Conservation (phyloP, 257 asterid species). For the Galeopsis tetrahit region DNA sequence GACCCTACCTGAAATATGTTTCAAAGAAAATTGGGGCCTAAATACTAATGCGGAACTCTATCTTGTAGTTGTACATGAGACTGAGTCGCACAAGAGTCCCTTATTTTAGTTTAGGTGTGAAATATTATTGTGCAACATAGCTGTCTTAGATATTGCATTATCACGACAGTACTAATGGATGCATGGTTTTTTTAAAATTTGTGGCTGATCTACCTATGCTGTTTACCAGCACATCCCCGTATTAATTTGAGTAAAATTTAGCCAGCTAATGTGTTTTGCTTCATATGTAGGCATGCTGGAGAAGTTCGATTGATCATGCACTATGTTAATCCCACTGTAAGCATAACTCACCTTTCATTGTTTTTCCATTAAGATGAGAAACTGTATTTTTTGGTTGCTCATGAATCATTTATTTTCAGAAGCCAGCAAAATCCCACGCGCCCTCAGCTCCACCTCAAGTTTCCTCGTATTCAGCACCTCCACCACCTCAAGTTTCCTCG, state of each 20-base stretch:
- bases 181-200: neutral
- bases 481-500: constrained; percentile 28
- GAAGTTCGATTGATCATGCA: constrained; percentile 89
- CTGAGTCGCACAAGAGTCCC: too few relatives aligned
- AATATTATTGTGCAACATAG: constrained; percentile 1
- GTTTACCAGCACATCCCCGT: neutral
- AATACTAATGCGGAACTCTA: too few relatives aligned
- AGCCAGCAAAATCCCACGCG: constrained; percentile 41
- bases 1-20: too few relatives aligned
- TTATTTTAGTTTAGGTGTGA: neutral
- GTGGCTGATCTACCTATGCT: neutral
- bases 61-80: too few relatives aligned
- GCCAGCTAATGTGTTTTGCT: constrained; percentile 27
- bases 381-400: neutral
- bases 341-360: constrained; percentile 29
- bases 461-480: constrained; percentile 28
- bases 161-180: neutral
- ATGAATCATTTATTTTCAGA: constrained; percentile 37
- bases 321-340: constrained; percentile 71
- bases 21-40: too few relatives aligned
- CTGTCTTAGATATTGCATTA: neutral
- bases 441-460: constrained; percentile 46
- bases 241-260: neutral
- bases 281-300: constrained; percentile 75
- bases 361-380: neutral